Evolutionary conservation across 768 basidiomycete species (phyloP), one percentile per base, ranked within the genome.

Genomic region (Cystofilobasidium bisporidii): DNA sequence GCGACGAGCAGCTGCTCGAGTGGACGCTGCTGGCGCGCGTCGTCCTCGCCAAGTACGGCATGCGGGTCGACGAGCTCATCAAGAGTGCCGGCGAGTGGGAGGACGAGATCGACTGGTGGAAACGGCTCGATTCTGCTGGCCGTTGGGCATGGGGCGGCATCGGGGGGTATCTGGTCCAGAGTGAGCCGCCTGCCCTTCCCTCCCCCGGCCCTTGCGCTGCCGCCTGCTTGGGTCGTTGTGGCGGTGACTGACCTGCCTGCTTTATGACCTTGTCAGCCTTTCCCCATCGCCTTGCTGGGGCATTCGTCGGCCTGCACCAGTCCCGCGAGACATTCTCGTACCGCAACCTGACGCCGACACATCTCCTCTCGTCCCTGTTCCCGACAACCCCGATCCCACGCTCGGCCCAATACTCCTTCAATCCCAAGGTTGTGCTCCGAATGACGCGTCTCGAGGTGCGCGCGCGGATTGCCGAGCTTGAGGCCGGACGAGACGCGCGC

Each of bases 401-500:
- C 20, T 61, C 56, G 18, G 43, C 56, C 22, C 60, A 40, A 9
- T 47, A 60, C 55, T 41, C 64, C 55, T 47, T 63, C 41, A 48
- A 53, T 30, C 63, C 63, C 18, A 55, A 41, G 11, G 56, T 61
- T 1, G 40, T 69, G 10, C 55, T 69, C 33, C 61, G 63, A 2
- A 38, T 63, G 62, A 69, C 68, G 1, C 55, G 63, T 1, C 58
- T 63, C 10, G 68, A 69, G 63, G 63, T 69, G 3, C 55, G 43
- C 22, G 58, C 30, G 5, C 40, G 68, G 24, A 69, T 69, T 20
- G 78, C 78, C 53, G 80, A 81, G 56, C 79, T 91, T 20, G 82
- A 87, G 68, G 81, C 76, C 32, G 79, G 88, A 2, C 82, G 89
- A 17, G 83, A 92, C 71, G 81, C 84, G 71, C 81, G 84, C 5